phyloP scores from a whole-genome alignment of 768 basidiomycete species.

The Pulveroboletus sp. region DNA sequence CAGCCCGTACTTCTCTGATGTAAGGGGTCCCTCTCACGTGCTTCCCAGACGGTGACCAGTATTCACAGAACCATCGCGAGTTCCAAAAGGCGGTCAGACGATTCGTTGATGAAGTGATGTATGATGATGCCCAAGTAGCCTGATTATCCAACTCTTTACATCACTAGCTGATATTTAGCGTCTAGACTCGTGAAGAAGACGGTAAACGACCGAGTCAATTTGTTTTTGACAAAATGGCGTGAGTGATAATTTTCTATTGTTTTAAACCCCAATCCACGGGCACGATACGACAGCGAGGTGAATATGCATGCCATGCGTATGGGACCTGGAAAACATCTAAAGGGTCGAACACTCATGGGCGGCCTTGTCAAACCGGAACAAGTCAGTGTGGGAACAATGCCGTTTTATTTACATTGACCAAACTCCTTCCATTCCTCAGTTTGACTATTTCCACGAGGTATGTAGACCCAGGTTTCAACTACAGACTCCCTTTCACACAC shows the following conservation, averaged over 20 bases:
- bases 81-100: slow-evolving; percentile 46
- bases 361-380: slow-evolving; percentile 75
- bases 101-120: slow-evolving; percentile 67
- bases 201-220: slow-evolving; percentile 81
- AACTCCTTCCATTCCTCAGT: slow-evolving; percentile 34
- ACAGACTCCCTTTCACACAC: background rate
- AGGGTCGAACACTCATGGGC: slow-evolving; percentile 68
- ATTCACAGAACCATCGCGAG: slow-evolving; percentile 41
- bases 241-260: slow-evolving; percentile 10
- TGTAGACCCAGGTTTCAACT: slow-evolving; percentile 32
- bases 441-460: slow-evolving; percentile 68
- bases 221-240: slow-evolving; percentile 83
- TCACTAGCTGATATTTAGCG: slow-evolving; percentile 11
- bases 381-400: slow-evolving; percentile 31
- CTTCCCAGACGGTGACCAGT: slow-evolving; percentile 4
- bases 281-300: slow-evolving; percentile 39
- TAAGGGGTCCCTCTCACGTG: slow-evolving; percentile 22
- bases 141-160: slow-evolving; percentile 1
- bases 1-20: slow-evolving; percentile 66
- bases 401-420: background rate
- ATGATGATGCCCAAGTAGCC: slow-evolving; percentile 35
- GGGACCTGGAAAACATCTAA: slow-evolving; percentile 84
- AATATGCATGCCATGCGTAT: slow-evolving; percentile 87
- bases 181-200: slow-evolving; percentile 69
- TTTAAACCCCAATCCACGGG: background rate